Percentiles rank a stretch among this genome's conserved stretches.
Evolutionary conservation across 73 alveolate genomes (phyloP).

Genomic region (Uronychia binucleata): DNA sequence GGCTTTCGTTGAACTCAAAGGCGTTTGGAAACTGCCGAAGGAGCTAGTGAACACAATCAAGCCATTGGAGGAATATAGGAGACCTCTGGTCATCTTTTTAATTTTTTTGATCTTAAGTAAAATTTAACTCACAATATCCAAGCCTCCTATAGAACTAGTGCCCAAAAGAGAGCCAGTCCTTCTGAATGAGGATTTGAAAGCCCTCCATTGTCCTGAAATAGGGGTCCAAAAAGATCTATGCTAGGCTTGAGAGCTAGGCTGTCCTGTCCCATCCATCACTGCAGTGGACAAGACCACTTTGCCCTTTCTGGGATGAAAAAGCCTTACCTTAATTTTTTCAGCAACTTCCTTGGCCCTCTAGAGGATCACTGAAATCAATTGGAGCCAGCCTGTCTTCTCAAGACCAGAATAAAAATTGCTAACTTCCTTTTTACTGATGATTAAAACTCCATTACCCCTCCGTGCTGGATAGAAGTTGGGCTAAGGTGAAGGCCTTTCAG

Average conservation of each 20-base stretch:
- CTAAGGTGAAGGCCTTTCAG: conserved; percentile 81
- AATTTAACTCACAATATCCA: conserved; percentile 65
- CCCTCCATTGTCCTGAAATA: conserved; percentile 94
- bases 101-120: conserved; percentile 46
- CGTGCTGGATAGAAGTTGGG: conserved; percentile 19
- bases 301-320: conserved; percentile 53
- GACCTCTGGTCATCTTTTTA: conserved; percentile 82
- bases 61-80: conserved; percentile 92
- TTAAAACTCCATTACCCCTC: neutral
- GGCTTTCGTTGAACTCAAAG: conserved; percentile 86
- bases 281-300: conserved; percentile 93
- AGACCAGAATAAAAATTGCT: conserved; percentile 45
- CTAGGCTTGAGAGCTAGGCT: conserved; percentile 85
- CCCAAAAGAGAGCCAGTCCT: conserved; percentile 97
- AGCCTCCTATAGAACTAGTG: conserved; percentile 92
- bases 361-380: conserved; percentile 75
- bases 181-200: conserved; percentile 86
- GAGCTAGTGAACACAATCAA: conserved; percentile 92
- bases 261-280: conserved; percentile 99
- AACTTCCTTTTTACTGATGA: neutral
- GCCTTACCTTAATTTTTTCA: conserved; percentile 15
- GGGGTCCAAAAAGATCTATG: conserved; percentile 91
- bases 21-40: conserved; percentile 78
- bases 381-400: conserved; percentile 91
- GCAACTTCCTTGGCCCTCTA: conserved; percentile 63